Evolutionary conservation across 345 rosid species (phyloP), one percentile per base, ranked within the genome.

Genomic region (Populus alba): DNA sequence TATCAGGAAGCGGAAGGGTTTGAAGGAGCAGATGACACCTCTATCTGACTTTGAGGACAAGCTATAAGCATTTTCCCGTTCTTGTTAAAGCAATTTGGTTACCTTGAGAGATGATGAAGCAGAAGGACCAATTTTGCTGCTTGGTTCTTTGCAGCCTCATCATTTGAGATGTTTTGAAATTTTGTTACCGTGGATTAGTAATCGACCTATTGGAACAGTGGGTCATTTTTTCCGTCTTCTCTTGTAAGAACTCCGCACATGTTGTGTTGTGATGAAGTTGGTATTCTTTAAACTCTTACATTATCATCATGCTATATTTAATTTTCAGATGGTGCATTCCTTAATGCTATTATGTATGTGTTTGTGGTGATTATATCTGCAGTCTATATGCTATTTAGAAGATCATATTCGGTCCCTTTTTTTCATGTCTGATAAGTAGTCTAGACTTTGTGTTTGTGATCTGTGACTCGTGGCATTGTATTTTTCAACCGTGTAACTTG

Each of bases 21-120:
- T 93, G 90, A 93, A 93, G 91, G 92, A 87, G 57, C 87, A 81
- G 77, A 91, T 93, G 91, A 93, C 97, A 8, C 96, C 96, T 0
- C 88, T 93, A 0, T 89, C 97, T 0, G 97, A 93, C 1, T 92
- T 12, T 4, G 97, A 91, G 76, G 97, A 92, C 91, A 92, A 88
- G 91, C 90, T 92, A 49, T 92, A 35, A 33, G 9, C 25, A 66
- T 35, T 51, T 31, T 5, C 41, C 18, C 13, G 31, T 0, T 22
- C 25, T 3, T 22, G 25, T 20, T 55, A 3, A 22, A 55, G 23
- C 9, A 20, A 18, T 3, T 7, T 8, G n/a, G 63, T 18, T 20
- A 2, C 10, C 22, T 20, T 20, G 23, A 55, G 61, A 6, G 23
- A 55, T 55, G 10, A 55, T 8, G 23, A 22, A 1, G 22, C 10